phyloP scores from a whole-genome alignment of 1,284 basidiomycete genomes.

The Singerocomus inundabilis region DNA sequence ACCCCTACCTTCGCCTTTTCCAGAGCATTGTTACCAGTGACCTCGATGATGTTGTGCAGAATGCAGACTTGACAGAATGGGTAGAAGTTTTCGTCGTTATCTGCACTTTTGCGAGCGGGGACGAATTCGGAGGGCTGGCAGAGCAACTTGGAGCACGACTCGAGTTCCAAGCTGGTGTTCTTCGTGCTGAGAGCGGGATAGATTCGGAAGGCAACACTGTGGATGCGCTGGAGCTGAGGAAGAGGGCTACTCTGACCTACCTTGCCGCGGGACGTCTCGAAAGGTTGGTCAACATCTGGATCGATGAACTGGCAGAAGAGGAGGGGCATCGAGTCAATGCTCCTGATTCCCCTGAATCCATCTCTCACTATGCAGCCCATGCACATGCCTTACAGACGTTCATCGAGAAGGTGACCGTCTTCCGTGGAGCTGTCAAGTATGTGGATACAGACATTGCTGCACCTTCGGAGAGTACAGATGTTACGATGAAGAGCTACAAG shows the following conservation, averaged over 20 bases:
- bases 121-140: slow-evolving; percentile 84
- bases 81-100: slow-evolving; percentile 96
- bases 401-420: slow-evolving; percentile 95
- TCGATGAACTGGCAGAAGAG: slow-evolving; percentile 88
- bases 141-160: slow-evolving; percentile 92
- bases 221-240: slow-evolving; percentile 63
- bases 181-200: slow-evolving; percentile 17
- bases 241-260: slow-evolving; percentile 91
- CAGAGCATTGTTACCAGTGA: slow-evolving; percentile 95
- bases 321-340: slow-evolving; percentile 45
- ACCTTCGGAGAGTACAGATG: slow-evolving; percentile 35
- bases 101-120: slow-evolving; percentile 88
- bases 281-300: slow-evolving; percentile 90
- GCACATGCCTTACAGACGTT: slow-evolving; percentile 90
- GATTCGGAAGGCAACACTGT: slow-evolving; percentile 44
- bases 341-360: slow-evolving; percentile 28
- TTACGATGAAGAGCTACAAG: slow-evolving; percentile 73
- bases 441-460: slow-evolving; percentile 72
- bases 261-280: slow-evolving; percentile 90
- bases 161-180: slow-evolving; percentile 46
- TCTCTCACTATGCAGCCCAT: slow-evolving; percentile 81
- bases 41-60: slow-evolving; percentile 66
- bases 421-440: slow-evolving; percentile 88
- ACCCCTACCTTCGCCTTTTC: slow-evolving; percentile 92
- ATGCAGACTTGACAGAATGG: slow-evolving; percentile 95